Base-by-base conservation (phyloP, 2,329 filamentous ascomycete species). In the Rhynchosporium graminicola region DNA sequence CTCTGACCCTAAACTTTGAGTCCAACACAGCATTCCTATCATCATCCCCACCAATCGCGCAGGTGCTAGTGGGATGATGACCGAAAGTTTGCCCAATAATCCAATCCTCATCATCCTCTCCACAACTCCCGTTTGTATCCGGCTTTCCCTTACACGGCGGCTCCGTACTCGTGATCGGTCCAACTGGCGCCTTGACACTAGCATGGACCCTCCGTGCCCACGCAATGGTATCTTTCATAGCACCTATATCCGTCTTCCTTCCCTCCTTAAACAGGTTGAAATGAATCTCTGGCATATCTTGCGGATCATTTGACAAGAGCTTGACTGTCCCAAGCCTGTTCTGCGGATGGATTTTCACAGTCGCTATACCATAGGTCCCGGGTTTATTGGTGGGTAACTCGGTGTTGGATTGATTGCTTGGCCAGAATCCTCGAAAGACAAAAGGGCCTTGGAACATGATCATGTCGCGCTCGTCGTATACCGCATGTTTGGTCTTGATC, bases 291-390 rank as follows among this genome's bases (percentile, higher is more conserved):
- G 89, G 88, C 7, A 80, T 76, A 61, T 90, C 87, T 1, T 83
- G 82, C 0, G 88, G 87, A 70, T 91, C 82, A 0, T 81, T 75
- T 0, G 83, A 86, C 20, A 77, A 78, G 5, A 91, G 80, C 3
- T 75, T 81, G 4, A 92, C 87, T 1, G 79, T 81, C 10, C 89
- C 88, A 6, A 81, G 82, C 1, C 70, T 76, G 64, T 90, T 89
- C 61, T 43, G 46, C 1, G 46, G 40, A 33, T 62, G 60, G 8
- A 57, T 57, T 40, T 84, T 65, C 15, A 63, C 55, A n/a, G 58
- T 61, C 12, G 47, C 51, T 15, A 58, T 57, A 4, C 50, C 58
- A 12, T 47, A 62, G 3, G 40, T 46, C 5, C 57, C 52, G 20
- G 40, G 48, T 8, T 55, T 45, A 8, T 46, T 57, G 15, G 40